These are phyloP conservation scores for Hypomyces perniciosus DNA, from an alignment of 2,329 filamentous ascomycete species.

Conservation along the genomic window DNA sequence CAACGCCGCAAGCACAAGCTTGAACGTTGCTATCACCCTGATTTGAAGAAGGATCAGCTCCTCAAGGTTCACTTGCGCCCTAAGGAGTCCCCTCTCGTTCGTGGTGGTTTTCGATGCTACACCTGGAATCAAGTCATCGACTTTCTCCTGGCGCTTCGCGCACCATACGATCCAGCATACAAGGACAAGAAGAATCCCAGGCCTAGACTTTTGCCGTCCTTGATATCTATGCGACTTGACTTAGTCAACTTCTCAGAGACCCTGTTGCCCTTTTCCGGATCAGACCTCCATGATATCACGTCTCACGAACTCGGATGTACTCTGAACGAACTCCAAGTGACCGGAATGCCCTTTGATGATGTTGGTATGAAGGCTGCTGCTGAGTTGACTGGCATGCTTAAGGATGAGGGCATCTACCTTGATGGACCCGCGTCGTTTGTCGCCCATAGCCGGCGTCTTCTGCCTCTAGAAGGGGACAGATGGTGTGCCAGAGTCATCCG, in stretches of 20 bases:
- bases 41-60: constrained; percentile 35
- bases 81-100: constrained; percentile 40
- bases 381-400: constrained; percentile 47
- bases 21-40: constrained; percentile 36
- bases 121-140: constrained; percentile 49
- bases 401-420: constrained; percentile 47
- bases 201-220: constrained; percentile 41
- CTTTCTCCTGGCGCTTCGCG: constrained; percentile 45
- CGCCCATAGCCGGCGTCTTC: constrained; percentile 34
- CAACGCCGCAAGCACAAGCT: constrained; percentile 37
- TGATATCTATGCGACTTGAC: constrained; percentile 45
- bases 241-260: constrained; percentile 49
- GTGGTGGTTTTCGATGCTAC: constrained; percentile 50
- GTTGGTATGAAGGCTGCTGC: constrained; percentile 40
- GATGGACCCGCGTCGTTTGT: constrained; percentile 40
- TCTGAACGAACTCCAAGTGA: constrained; percentile 47
- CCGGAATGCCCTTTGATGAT: constrained; percentile 46
- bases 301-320: constrained; percentile 49
- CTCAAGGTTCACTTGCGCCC: constrained; percentile 38
- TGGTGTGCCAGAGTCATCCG: constrained; percentile 42
- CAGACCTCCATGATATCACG: constrained; percentile 46
- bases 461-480: constrained; percentile 31
- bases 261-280: constrained; percentile 38
- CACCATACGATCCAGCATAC: constrained; percentile 41
- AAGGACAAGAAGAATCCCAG: constrained; percentile 29